These are phyloP conservation scores for Raffaelea ambrosiae DNA, from an alignment of 2,329 filamentous ascomycete species.

Conservation along the genomic window DNA sequence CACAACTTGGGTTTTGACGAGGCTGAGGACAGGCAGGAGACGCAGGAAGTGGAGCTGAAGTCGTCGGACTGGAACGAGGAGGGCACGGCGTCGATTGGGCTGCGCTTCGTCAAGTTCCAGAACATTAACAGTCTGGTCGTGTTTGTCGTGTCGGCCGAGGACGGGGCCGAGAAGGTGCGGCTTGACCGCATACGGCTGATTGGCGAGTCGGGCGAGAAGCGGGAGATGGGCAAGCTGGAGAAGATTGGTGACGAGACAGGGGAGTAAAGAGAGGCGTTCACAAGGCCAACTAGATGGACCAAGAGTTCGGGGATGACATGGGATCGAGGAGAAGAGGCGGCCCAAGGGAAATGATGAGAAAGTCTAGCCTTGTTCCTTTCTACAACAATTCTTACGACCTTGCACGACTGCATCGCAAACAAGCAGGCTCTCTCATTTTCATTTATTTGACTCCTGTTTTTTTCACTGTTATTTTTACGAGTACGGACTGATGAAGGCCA, in stretches of 20 bases:
- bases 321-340: too few species aligned
- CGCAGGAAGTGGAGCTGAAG: constrained; percentile 69
- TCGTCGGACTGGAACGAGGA: constrained; percentile 74
- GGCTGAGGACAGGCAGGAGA: constrained; percentile 75
- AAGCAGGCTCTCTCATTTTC: too few species aligned
- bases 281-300: too few species aligned
- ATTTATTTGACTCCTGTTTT: too few species aligned
- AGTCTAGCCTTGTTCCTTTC: too few species aligned
- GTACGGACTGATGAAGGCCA: too few species aligned
- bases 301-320: too few species aligned
- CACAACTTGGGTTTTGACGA: constrained; percentile 94
- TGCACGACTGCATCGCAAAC: too few species aligned
- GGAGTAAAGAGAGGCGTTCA: constrained; percentile 28
- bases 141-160: constrained; percentile 82
- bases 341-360: too few species aligned
- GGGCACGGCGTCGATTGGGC: constrained; percentile 60
- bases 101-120: constrained; percentile 97
- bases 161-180: constrained; percentile 75
- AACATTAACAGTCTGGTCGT: constrained; percentile 79
- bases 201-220: constrained; percentile 84
- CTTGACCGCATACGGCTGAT: constrained; percentile 72
- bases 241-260: constrained; percentile 76
- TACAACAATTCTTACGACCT: too few species aligned
- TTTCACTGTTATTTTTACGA: too few species aligned
- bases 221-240: constrained; percentile 88